Evolutionary conservation across 805 yeast genomes (phyloP), one percentile per base, ranked within the genome.

Genomic region (Cyberlindnera maritima): DNA sequence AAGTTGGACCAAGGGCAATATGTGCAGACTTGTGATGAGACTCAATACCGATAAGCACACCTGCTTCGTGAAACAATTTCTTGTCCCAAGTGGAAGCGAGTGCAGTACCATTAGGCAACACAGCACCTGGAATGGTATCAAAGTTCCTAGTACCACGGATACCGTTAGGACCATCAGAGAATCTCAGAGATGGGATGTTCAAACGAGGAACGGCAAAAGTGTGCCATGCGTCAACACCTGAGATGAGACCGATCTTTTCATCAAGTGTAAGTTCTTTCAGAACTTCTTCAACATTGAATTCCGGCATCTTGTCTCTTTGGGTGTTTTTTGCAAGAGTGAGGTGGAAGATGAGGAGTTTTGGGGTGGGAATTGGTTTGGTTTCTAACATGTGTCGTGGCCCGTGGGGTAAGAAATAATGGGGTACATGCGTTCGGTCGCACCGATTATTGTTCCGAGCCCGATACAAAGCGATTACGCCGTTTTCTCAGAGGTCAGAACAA

Each of bases 131-230:
- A 21, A 70, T 66, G 33, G 77, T 69, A 50, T 74, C 66, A 57
- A 78, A 76, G 57, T 79, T 78, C 37, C 65, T 70, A 18, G 81
- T 77, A 21, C 85, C 85, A 52, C 85, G 68, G 39, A 79, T 70
- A 52, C 86, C 86, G 56, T 81, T 81, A 39, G 86, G 86, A 17
- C 86, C 86, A 59, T 81, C 86, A 17, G 74, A 62, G 26, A 75
- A 56, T 57, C 83, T 67, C 7, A 79, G 49, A 0, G 74, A 62
- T 3, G 81, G 82, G 36, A 79, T 58, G 18, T 66, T 68, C 28
- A 75, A 57, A 41, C 70, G 57, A 40, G 61, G 64, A 18, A 77
- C 65, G 0, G 70, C 56, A 43, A 46, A 55, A 2, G 81, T 77
- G 62, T 76, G 80, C 81, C 81, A 77, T 59, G 68, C 67, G 56